Conservation (phyloP, 192 early-diverging fungal genomes). For the Diversispora epigaea region DNA sequence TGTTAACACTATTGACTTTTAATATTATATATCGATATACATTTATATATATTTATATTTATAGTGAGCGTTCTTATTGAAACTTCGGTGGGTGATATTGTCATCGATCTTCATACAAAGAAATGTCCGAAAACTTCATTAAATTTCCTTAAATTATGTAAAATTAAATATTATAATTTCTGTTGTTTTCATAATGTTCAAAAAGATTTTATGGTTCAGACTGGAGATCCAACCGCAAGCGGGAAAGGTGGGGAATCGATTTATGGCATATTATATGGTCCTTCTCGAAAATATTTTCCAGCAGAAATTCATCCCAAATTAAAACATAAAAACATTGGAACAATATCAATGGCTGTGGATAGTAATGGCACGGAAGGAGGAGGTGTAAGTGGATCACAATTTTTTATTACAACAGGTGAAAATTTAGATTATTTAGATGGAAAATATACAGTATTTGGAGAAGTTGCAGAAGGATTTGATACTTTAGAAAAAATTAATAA, state of each 20-base stretch:
- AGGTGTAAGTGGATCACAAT: slow-evolving; percentile 75
- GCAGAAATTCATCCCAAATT: slow-evolving; percentile 80
- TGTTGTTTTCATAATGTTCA: slow-evolving; percentile 78
- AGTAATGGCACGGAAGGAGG: slow-evolving; percentile 42
- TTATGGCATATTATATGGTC: slow-evolving; percentile 65
- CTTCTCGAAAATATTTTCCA: slow-evolving; percentile 61
- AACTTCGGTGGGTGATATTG: slow-evolving; percentile 87
- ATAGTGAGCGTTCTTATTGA: slow-evolving; percentile 73
- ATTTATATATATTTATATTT: background rate
- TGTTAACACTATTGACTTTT: too few relatives aligned
- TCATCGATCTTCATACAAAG: slow-evolving; percentile 80
- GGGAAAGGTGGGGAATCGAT: slow-evolving; percentile 70
- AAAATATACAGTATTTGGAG: slow-evolving; percentile 83
- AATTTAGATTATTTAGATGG: slow-evolving; percentile 80
- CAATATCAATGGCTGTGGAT: slow-evolving; percentile 74
- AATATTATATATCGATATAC: too few relatives aligned
- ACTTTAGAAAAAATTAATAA: slow-evolving; percentile 77
- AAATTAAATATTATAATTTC: slow-evolving; percentile 87
- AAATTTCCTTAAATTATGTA: slow-evolving; percentile 90
- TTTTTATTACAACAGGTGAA: slow-evolving; percentile 78
- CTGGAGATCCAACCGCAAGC: slow-evolving; percentile 73
- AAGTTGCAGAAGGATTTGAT: slow-evolving; percentile 88
- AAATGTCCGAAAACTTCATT: slow-evolving; percentile 65
- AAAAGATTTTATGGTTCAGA: slow-evolving; percentile 76
- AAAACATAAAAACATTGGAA: slow-evolving; percentile 73